phyloP scores from a whole-genome alignment of 129 eudicot species.

The Helianthus annuus region HanXRQr2.0-SUNRISE NC_035433.2:81704933-81705432 shows the following conservation, averaged over 20 bases:
- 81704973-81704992: too few species aligned
- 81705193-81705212: background rate
- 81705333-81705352: slow-evolving; percentile 7
- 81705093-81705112: background rate
- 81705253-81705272: background rate
- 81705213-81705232: background rate
- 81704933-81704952: too few species aligned
- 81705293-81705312: background rate
- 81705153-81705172: background rate
- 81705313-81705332: background rate
- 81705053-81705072: too few species aligned
- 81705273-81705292: background rate
- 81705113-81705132: background rate
- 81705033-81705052: too few species aligned
- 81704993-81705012: too few species aligned
- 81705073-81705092: background rate
- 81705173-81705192: background rate
- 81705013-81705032: too few species aligned
- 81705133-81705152: background rate
- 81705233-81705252: background rate
- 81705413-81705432: background rate
- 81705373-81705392: slow-evolving; percentile 67
- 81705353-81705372: slow-evolving; percentile 94
- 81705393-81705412: slow-evolving; percentile 67
- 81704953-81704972: too few species aligned